Percentiles rank a stretch among this genome's conserved stretches.
Evolutionary conservation across 108 stramenopile species (phyloP).

Genomic region (Discostella stelligeroides): DNA sequence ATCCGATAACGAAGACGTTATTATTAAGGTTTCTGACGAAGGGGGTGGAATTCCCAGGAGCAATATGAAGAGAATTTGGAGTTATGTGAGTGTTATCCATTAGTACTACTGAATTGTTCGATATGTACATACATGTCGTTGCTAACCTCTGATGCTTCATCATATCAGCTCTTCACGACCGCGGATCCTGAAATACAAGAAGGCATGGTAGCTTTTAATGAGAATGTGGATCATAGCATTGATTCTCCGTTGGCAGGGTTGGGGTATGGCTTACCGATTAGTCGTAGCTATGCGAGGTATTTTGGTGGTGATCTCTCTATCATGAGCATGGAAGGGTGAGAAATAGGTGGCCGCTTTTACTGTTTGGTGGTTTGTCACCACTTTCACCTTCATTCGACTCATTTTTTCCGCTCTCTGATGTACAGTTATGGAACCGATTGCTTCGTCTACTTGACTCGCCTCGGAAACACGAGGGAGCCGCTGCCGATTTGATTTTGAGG

Average conservation of each 20-base stretch:
- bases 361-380: not conserved
- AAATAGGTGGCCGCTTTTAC: not conserved
- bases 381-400: not conserved
- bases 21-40: slow-evolving; percentile 98
- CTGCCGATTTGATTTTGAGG: slow-evolving; percentile 65
- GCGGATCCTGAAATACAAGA: slow-evolving; percentile 88
- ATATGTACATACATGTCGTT: not conserved
- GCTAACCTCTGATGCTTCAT: not conserved
- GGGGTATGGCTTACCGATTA: slow-evolving; percentile 98
- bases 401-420: not conserved
- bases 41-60: slow-evolving; percentile 98
- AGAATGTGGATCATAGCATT: slow-evolving; percentile 85
- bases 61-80: slow-evolving; percentile 91
- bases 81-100: slow-evolving; percentile 58
- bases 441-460: slow-evolving; percentile 90
- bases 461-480: slow-evolving; percentile 86
- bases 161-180: slow-evolving; percentile 75
- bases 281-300: slow-evolving; percentile 94
- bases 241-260: slow-evolving; percentile 97
- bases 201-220: slow-evolving; percentile 68
- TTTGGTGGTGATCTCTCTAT: slow-evolving; percentile 98
- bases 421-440: slow-evolving; percentile 94
- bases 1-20: slow-evolving; percentile 97
- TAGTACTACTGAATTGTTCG: not conserved
- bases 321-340: slow-evolving; percentile 97